Evolutionary conservation across 1,284 basidiomycete genomes (phyloP).

Genomic region (Ustanciosporium gigantosporum): DNA sequence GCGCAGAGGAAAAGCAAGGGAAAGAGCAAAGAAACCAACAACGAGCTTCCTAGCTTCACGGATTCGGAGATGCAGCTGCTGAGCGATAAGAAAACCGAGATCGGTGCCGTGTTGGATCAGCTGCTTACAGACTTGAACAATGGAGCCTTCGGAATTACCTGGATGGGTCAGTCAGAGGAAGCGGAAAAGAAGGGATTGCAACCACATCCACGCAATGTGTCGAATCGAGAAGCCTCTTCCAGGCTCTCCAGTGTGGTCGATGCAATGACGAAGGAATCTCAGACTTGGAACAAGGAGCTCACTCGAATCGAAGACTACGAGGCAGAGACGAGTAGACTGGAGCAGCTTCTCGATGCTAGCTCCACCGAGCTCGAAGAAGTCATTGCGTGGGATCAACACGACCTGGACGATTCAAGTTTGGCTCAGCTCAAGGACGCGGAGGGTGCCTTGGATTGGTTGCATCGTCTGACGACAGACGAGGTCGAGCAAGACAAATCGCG

Average conservation of each 20-base stretch:
- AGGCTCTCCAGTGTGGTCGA: slow-evolving; percentile 36
- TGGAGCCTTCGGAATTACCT: slow-evolving; percentile 50
- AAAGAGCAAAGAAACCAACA: slow-evolving; percentile 10
- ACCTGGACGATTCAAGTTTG: slow-evolving; percentile 25
- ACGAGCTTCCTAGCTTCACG: slow-evolving; percentile 20
- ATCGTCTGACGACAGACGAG: background rate
- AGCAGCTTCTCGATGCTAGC: slow-evolving; percentile 16
- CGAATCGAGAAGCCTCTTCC: slow-evolving; percentile 40
- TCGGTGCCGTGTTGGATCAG: slow-evolving; percentile 38
- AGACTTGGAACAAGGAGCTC: slow-evolving; percentile 41
- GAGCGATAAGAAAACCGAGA: slow-evolving; percentile 9
- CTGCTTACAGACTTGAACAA: slow-evolving; percentile 45
- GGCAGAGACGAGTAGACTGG: slow-evolving; percentile 26
- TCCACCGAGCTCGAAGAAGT: slow-evolving; percentile 24
- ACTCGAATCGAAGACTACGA: slow-evolving; percentile 34
- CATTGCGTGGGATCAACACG: slow-evolving; percentile 22
- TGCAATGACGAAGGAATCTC: slow-evolving; percentile 35
- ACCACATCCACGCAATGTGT: slow-evolving; percentile 48
- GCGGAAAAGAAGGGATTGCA: slow-evolving; percentile 11
- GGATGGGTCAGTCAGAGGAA: slow-evolving; percentile 33
- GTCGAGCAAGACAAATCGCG: slow-evolving; percentile 13
- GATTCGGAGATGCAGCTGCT: slow-evolving; percentile 39
- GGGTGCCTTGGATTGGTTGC: slow-evolving; percentile 25
- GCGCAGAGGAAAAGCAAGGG: slow-evolving; percentile 25
- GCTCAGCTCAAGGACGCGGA: slow-evolving; percentile 33